Conservation (phyloP, 176 grass and related monocot species). For the Pharus latifolius region DNA sequence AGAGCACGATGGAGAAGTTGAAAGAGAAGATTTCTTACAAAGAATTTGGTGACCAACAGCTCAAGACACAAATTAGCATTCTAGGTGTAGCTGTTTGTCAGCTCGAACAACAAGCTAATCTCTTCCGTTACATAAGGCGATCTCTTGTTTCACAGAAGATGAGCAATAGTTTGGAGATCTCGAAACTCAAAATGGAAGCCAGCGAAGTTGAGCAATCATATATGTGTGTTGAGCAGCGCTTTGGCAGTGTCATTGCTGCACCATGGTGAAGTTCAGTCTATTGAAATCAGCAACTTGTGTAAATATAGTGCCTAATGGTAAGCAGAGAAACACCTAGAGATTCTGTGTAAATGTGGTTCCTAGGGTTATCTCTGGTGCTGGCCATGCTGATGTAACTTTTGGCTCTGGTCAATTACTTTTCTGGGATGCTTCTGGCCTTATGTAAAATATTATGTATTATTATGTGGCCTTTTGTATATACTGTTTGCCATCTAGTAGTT, state of each 20-base stretch:
- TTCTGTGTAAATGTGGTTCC: constrained; percentile 11
- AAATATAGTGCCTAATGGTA: not conserved
- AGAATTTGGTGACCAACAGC: not conserved
- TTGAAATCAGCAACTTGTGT: not conserved
- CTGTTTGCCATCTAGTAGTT: not conserved
- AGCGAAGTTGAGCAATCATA: not conserved
- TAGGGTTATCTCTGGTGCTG: not conserved
- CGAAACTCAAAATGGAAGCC: constrained; percentile 6
- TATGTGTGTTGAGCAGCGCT: not conserved
- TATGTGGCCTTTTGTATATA: not conserved
- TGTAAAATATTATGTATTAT: not conserved
- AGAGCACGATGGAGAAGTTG: not conserved
- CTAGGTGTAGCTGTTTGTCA: not conserved
- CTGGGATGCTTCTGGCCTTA: not conserved
- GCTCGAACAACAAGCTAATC: not conserved
- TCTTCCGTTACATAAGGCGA: not conserved
- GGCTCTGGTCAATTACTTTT: not conserved
- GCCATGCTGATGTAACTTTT: not conserved
- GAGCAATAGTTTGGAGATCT: not conserved
- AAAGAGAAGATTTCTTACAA: not conserved
- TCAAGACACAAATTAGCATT: not conserved
- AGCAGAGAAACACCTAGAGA: not conserved
- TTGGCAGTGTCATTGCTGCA: not conserved
- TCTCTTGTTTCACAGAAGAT: not conserved
- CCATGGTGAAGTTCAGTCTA: not conserved